Percentiles rank a stretch among this genome's conserved stretches.
phyloP scores from a whole-genome alignment of 768 basidiomycete genomes.

The Solioccasus polychromus region DNA sequence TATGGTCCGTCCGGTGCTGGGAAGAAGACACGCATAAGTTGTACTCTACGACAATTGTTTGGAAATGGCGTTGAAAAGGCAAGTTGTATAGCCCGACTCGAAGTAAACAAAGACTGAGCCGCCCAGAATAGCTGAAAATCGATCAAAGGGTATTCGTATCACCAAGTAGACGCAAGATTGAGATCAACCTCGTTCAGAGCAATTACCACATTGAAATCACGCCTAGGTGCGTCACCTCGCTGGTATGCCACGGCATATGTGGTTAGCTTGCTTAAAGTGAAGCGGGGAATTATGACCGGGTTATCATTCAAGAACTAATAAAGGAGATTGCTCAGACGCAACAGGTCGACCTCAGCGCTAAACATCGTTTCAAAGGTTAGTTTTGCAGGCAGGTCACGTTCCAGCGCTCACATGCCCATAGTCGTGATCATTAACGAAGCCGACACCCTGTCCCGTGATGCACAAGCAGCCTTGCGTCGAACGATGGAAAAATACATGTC shows the following conservation, averaged over 20 bases:
- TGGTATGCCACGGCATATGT: not conserved
- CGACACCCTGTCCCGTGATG: constrained; percentile 91
- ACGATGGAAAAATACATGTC: constrained; percentile 99
- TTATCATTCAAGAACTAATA: constrained; percentile 93
- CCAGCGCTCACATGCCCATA: constrained; percentile 28
- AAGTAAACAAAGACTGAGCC: not conserved
- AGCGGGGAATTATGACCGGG: constrained; percentile 91
- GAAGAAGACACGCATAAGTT: constrained; percentile 95
- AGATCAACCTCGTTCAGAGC: constrained; percentile 95
- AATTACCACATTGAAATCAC: constrained; percentile 99
- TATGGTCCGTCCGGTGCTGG: constrained; percentile 97
- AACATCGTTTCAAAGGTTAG: constrained; percentile 93
- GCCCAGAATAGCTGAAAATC: constrained; percentile 75
- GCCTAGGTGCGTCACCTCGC: constrained; percentile 63
- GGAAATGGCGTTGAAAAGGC: constrained; percentile 94
- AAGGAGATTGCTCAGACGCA: constrained; percentile 99
- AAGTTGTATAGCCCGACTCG: constrained; percentile 13
- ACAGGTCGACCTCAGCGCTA: constrained; percentile 93
- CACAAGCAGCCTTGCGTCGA: constrained; percentile 92
- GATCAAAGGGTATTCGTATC: constrained; percentile 96
- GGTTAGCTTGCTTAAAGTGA: constrained; percentile 54
- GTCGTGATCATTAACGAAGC: constrained; percentile 99
- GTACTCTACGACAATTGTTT: constrained; percentile 84
- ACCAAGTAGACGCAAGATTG: constrained; percentile 89
- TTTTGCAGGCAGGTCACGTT: not conserved